A percentile compares a stretch with the other conserved stretches of the same genome.
phyloP scores from a whole-genome alignment of 2,329 filamentous ascomycete genomes.

The Dichotomopilus funicola region DNA sequence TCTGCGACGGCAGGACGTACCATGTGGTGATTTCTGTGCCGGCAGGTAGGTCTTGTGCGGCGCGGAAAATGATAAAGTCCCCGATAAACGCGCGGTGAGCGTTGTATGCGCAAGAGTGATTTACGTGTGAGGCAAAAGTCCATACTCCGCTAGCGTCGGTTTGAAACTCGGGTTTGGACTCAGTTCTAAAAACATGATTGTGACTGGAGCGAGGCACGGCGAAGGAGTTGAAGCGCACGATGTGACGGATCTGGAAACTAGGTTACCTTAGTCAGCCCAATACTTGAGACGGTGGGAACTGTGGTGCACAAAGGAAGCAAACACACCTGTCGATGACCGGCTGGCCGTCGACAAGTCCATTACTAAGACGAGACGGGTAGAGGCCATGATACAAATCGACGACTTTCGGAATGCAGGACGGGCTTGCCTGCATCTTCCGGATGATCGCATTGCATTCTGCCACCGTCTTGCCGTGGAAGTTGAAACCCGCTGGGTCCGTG shows the following conservation, averaged over 20 bases:
- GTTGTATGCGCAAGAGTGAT: constrained; percentile 47
- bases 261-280: not conserved
- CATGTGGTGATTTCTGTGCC: constrained; percentile 40
- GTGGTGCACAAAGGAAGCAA: not conserved
- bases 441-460: constrained; percentile 16
- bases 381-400: constrained; percentile 25
- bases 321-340: constrained; percentile 23
- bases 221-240: constrained; percentile 39
- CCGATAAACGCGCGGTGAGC: constrained; percentile 44
- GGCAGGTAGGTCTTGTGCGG: constrained; percentile 35
- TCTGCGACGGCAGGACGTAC: constrained; percentile 29
- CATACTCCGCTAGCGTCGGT: constrained; percentile 36
- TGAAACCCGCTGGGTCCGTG: not conserved
- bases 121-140: constrained; percentile 42
- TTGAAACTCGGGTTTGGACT: not conserved
- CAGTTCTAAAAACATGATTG: constrained; percentile 19
- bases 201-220: constrained; percentile 21
- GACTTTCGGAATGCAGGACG: constrained; percentile 6
- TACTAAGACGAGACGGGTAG: constrained; percentile 34
- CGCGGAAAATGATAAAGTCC: constrained; percentile 37
- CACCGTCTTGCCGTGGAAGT: not conserved
- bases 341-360: not conserved
- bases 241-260: constrained; percentile 39
- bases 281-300: not conserved
- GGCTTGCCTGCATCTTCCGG: constrained; percentile 10